Percentiles rank a stretch among this genome's conserved stretches.
phyloP scores from a whole-genome alignment of 225 moss, liverwort and hornwort species.

The Bryoerythrophyllum caledonicum region DNA sequence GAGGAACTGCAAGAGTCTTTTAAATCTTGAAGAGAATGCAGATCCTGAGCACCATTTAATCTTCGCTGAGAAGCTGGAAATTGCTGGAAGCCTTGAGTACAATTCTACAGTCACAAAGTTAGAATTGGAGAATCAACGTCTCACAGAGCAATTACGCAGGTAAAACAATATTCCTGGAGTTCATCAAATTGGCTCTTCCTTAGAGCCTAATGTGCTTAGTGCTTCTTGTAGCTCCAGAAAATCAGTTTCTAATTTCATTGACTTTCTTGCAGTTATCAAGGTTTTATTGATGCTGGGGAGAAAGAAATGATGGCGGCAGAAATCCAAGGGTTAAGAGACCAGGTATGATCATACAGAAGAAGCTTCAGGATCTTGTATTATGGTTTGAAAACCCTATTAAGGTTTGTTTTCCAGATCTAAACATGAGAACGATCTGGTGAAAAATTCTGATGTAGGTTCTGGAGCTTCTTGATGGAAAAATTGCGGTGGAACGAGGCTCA shows the following conservation, averaged over 20 bases:
- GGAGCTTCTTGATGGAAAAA: conserved; percentile 68
- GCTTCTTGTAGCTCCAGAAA: not conserved
- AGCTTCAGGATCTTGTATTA: not conserved
- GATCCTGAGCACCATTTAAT: conserved; percentile 36
- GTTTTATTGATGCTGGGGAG: conserved; percentile 65
- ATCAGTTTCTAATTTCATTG: too few relatives aligned
- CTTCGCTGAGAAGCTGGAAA: conserved; percentile 55
- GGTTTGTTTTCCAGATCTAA: not conserved
- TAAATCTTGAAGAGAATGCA: conserved; percentile 24
- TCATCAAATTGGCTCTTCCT: not conserved
- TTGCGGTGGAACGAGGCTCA: conserved; percentile 43
- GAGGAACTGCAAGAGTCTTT: conserved; percentile 28
- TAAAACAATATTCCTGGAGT: not conserved
- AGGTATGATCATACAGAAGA: conserved; percentile 39
- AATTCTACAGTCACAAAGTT: conserved; percentile 69
- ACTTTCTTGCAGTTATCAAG: conserved; percentile 64
- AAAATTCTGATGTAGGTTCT: conserved; percentile 33
- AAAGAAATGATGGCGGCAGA: conserved; percentile 54
- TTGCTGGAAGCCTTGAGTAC: conserved; percentile 51
- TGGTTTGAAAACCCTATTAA: not conserved
- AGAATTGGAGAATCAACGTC: conserved; percentile 62
- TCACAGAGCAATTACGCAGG: conserved; percentile 73
- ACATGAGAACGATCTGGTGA: not conserved
- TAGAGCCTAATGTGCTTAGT: not conserved
- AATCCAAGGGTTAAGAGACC: conserved; percentile 65